Percentiles rank a stretch among this genome's conserved stretches.
Conservation (phyloP, 352 stramenopile species). For the Thalassiosira mediterranea region DNA sequence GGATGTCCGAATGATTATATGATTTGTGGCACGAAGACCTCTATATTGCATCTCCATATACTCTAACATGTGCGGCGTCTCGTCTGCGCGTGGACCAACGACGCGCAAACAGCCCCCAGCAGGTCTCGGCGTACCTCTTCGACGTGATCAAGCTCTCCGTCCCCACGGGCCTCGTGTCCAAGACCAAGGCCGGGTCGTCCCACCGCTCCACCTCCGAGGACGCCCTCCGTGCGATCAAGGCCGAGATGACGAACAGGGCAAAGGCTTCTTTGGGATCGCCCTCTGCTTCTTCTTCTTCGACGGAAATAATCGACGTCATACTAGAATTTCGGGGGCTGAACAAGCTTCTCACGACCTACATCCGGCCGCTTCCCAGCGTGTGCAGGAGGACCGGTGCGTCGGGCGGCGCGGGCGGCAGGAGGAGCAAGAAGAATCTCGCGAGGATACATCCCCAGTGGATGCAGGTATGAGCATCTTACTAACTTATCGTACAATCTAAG, state of each 20-base stretch:
- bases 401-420: slow-evolving; percentile 6
- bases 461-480: slow-evolving; percentile 22
- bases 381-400: slow-evolving; percentile 25
- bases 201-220: slow-evolving; percentile 59
- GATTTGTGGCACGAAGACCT: too few species aligned
- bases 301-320: slow-evolving; percentile 55
- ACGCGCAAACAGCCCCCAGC: too few species aligned
- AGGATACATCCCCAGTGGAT: slow-evolving; percentile 64
- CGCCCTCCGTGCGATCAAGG: slow-evolving; percentile 47
- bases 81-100: too few species aligned
- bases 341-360: slow-evolving; percentile 59
- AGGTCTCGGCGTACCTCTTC: slow-evolving; percentile 49
- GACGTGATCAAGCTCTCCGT: slow-evolving; percentile 44
- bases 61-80: too few species aligned
- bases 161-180: slow-evolving; percentile 33
- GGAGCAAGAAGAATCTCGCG: slow-evolving; percentile 13
- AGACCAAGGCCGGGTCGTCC: slow-evolving; percentile 39
- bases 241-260: slow-evolving; percentile 15
- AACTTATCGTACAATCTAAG: background rate
- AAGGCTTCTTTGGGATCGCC: too few species aligned
- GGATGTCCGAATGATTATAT: too few species aligned
- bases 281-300: too few species aligned
- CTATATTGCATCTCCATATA: too few species aligned
- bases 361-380: slow-evolving; percentile 42
- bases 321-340: slow-evolving; percentile 60